Evolutionary conservation across 2,329 filamentous ascomycete genomes (phyloP).

Genomic region (Hawksworthiomyces lignivorus): DNA sequence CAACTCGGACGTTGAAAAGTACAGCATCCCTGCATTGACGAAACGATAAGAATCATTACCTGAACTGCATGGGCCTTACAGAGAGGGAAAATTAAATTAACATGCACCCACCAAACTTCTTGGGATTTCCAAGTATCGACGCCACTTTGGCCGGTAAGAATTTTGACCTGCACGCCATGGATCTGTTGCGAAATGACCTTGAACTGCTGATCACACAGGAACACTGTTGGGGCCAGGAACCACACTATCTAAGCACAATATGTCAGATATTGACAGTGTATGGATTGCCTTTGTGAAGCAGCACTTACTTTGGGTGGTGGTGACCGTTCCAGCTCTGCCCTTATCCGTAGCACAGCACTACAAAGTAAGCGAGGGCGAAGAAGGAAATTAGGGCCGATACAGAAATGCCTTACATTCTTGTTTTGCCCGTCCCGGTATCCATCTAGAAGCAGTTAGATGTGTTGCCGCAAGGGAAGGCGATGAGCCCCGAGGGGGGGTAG

Average conservation of each 20-base stretch:
- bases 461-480: no score
- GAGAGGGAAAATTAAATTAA: no score
- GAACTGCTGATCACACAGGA: conserved; percentile 60
- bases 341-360: conserved; percentile 62
- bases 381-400: conserved; percentile 8
- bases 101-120: conserved; percentile 40
- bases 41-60: conserved; percentile 32
- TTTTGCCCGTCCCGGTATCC: conserved; percentile 76
- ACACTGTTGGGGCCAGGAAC: conserved; percentile 66
- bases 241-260: conserved; percentile 51
- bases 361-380: neutral
- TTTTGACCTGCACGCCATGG: conserved; percentile 47
- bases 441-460: conserved; percentile 41
- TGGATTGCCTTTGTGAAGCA: no score
- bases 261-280: no score
- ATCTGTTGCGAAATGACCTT: conserved; percentile 53
- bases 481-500: neutral
- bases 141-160: conserved; percentile 61
- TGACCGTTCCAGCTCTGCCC: conserved; percentile 51
- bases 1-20: conserved; percentile 57
- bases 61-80: no score
- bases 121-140: conserved; percentile 67
- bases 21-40: conserved; percentile 47
- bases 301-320: conserved; percentile 47
- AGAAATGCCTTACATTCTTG: conserved; percentile 53